Percentiles rank a stretch among this genome's conserved stretches.
Conservation (phyloP, 129 eudicot species). For the Chrysanthemum seticuspe region DNA sequence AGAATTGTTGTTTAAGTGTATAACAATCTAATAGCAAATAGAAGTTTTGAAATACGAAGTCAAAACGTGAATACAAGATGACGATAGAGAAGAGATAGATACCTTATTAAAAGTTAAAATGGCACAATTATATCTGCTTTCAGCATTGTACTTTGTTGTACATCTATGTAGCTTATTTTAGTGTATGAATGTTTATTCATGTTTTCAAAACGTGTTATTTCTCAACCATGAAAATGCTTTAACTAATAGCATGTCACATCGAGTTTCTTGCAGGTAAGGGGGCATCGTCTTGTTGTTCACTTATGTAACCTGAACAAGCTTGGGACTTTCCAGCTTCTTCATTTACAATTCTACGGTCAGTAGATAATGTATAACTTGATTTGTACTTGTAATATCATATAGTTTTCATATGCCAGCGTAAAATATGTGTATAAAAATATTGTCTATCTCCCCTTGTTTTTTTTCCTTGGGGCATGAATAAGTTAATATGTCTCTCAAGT, state of each 20-base stretch:
- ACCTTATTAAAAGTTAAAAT: not conserved
- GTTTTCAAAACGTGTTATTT: conserved; percentile 1
- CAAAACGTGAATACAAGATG: too few relatives aligned
- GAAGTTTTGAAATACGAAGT: too few relatives aligned
- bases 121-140: not conserved
- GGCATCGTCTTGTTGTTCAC: conserved; percentile 21
- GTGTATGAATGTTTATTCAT: not conserved
- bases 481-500: conserved; percentile 8
- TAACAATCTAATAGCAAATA: too few relatives aligned
- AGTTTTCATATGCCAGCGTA: conserved; percentile 24
- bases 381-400: conserved; percentile 11
- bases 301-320: conserved; percentile 23
- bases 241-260: not conserved
- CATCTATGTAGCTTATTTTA: not conserved
- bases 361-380: conserved; percentile 22
- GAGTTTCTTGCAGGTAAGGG: conserved; percentile 21
- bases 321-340: conserved; percentile 17
- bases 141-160: not conserved
- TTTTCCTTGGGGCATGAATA: conserved; percentile 20
- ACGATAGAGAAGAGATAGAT: too few relatives aligned
- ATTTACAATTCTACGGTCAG: conserved; percentile 18
- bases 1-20: not conserved
- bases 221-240: not conserved
- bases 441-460: conserved; percentile 12
- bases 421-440: conserved; percentile 19